Evolutionary conservation across 352 stramenopile genomes (phyloP).

Genomic region (Pythium brachiatum): DNA sequence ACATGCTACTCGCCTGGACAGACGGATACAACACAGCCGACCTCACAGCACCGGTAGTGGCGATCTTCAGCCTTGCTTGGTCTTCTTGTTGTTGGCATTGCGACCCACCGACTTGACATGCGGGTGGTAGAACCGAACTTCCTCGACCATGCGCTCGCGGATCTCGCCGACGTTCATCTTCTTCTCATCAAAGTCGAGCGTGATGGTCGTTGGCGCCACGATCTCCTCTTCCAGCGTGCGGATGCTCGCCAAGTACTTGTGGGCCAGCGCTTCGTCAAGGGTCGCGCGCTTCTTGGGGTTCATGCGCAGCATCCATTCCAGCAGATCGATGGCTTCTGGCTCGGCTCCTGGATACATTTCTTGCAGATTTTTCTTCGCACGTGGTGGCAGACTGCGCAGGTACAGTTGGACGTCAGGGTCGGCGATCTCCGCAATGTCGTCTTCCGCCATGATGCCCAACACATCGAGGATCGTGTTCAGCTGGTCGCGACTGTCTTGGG

Average conservation of each 20-base stretch:
- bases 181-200: slow-evolving; percentile 85
- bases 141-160: slow-evolving; percentile 72
- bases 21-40: background rate
- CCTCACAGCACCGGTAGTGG: background rate
- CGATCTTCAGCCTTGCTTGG: slow-evolving; percentile 22
- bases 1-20: background rate
- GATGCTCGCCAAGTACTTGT: slow-evolving; percentile 86
- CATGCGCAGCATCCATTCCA: slow-evolving; percentile 86
- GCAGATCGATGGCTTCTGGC: slow-evolving; percentile 73
- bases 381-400: slow-evolving; percentile 65
- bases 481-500: slow-evolving; percentile 83
- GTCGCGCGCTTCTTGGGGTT: slow-evolving; percentile 79
- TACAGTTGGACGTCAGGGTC: slow-evolving; percentile 84
- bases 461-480: slow-evolving; percentile 88
- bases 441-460: slow-evolving; percentile 82
- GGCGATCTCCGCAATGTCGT: slow-evolving; percentile 83
- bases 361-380: slow-evolving; percentile 67
- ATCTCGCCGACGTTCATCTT: slow-evolving; percentile 82
- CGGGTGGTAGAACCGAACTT: slow-evolving; percentile 81
- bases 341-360: slow-evolving; percentile 85
- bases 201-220: slow-evolving; percentile 76
- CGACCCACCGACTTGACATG: slow-evolving; percentile 16
- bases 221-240: slow-evolving; percentile 84
- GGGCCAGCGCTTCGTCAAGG: slow-evolving; percentile 73
- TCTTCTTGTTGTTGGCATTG: slow-evolving; percentile 18